These are phyloP conservation scores for Sporothrix euskadiensis DNA, from an alignment of 2,329 filamentous ascomycete genomes.

Conservation along the genomic window DNA sequence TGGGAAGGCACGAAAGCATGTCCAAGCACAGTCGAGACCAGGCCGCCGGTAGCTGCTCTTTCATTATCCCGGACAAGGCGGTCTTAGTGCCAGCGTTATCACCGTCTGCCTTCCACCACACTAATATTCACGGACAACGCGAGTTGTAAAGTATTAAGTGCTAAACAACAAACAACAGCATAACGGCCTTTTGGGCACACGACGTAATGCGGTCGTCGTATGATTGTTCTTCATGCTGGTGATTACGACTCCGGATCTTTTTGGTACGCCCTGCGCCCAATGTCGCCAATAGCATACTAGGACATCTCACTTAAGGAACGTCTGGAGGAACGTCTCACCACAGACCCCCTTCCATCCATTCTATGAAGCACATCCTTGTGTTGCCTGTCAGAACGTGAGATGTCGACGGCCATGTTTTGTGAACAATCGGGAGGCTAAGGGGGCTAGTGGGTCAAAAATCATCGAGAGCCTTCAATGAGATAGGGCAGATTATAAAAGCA, in stretches of 20 bases:
- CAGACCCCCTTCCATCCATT: background rate
- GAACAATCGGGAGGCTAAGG: background rate
- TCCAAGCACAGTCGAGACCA: background rate
- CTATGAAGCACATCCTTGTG: background rate
- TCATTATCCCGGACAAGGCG: background rate
- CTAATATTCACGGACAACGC: background rate
- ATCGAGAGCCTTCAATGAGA: background rate
- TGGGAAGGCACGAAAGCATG: background rate
- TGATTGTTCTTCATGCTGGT: background rate
- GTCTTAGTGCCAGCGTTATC: constrained; percentile 9
- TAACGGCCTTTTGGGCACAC: background rate
- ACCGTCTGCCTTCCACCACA: background rate
- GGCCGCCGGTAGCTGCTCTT: background rate
- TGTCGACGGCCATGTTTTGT: background rate
- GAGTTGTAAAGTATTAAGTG: background rate
- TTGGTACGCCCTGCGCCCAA: background rate
- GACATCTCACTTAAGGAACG: background rate
- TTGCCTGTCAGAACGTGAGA: background rate
- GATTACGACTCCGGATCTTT: background rate
- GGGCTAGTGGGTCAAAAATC: background rate
- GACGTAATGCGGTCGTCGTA: background rate
- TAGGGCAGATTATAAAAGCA: background rate
- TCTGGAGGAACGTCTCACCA: background rate
- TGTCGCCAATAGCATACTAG: background rate
- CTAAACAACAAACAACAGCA: background rate